These are phyloP conservation scores for Termitomyces sp. DNA, from an alignment of 768 basidiomycete genomes.

Conservation along the genomic window DNA sequence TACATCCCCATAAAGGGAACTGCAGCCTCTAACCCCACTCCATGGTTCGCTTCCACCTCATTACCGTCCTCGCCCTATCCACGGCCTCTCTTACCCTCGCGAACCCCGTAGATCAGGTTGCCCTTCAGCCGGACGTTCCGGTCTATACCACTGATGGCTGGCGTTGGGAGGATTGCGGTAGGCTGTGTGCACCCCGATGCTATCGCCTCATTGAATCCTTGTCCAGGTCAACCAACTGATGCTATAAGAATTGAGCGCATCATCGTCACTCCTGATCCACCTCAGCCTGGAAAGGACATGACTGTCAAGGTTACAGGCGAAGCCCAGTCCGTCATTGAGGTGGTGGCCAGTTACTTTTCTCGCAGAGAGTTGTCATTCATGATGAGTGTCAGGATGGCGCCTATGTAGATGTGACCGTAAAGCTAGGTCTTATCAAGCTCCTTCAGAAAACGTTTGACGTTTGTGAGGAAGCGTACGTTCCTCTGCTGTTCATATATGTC, in stretches of 20 bases:
- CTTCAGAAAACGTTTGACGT: constrained; percentile 81
- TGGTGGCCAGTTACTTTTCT: constrained; percentile 25
- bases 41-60: constrained; percentile 24
- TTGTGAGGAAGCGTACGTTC: constrained; percentile 89
- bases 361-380: not conserved
- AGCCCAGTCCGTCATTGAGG: constrained; percentile 62
- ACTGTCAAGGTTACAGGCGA: constrained; percentile 77
- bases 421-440: constrained; percentile 92
- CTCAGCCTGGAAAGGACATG: constrained; percentile 80
- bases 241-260: constrained; percentile 69
- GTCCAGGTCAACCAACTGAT: constrained; percentile 42
- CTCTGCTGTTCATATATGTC: not conserved
- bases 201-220: constrained; percentile 9
- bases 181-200: constrained; percentile 21
- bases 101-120: constrained; percentile 22
- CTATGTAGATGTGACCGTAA: constrained; percentile 85
- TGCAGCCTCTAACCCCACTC: constrained; percentile 12
- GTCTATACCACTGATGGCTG: constrained; percentile 46
- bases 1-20: constrained; percentile 13
- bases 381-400: constrained; percentile 70
- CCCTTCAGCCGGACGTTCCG: constrained; percentile 23
- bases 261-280: constrained; percentile 79
- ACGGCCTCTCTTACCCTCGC: constrained; percentile 19
- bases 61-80: constrained; percentile 21
- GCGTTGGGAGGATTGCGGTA: constrained; percentile 76